These are phyloP conservation scores for Trametes coccinea DNA, from an alignment of 768 basidiomycete genomes.

Conservation along the genomic window DNA sequence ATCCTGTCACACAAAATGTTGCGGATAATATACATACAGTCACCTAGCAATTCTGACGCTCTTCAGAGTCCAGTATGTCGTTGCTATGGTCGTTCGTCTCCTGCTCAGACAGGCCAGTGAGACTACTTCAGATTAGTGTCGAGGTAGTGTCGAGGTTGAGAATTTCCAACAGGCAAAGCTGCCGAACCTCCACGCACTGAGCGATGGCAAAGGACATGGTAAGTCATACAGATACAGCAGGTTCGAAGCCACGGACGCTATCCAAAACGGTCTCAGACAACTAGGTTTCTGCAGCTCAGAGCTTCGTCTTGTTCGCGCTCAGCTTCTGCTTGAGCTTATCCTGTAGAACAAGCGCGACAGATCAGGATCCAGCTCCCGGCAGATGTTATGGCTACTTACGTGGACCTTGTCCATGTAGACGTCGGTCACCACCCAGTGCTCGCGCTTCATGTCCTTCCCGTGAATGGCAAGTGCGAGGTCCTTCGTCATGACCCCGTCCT, in stretches of 20 bases:
- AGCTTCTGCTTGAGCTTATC: slow-evolving; percentile 32
- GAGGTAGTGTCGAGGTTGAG: no score
- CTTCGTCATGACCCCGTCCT: slow-evolving; percentile 94
- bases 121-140: no score
- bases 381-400: slow-evolving; percentile 44
- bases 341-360: slow-evolving; percentile 3
- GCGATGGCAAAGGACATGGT: not conserved
- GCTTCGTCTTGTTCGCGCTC: slow-evolving; percentile 21
- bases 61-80: no score
- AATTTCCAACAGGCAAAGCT: no score
- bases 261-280: no score
- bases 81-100: no score
- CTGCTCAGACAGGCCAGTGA: no score
- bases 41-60: no score
- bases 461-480: slow-evolving; percentile 94
- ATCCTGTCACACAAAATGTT: no score
- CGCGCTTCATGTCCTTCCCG: slow-evolving; percentile 86
- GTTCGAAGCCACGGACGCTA: not conserved
- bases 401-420: slow-evolving; percentile 93
- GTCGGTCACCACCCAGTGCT: slow-evolving; percentile 96
- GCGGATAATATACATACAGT: no score
- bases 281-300: not conserved
- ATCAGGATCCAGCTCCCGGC: not conserved
- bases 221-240: not conserved
- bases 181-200: no score